phyloP scores from a whole-genome alignment of 169 alveolate species.

The Babesia ovis region DNA sequence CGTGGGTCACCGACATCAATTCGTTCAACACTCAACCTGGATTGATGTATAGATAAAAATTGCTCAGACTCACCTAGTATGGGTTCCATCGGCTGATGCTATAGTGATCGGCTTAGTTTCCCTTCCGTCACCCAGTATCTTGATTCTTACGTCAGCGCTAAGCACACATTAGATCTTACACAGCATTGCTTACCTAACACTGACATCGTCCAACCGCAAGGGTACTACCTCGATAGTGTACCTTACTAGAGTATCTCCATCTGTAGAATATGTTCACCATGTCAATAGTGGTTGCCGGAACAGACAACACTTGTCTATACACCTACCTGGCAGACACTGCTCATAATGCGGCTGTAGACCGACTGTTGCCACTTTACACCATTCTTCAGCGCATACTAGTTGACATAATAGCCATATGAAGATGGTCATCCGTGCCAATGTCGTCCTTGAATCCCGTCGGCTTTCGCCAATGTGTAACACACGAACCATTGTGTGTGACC shows the following conservation, averaged over 20 bases:
- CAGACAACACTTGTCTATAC: background rate
- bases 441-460: background rate
- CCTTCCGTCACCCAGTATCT: constrained; percentile 74
- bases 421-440: background rate
- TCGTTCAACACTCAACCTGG: constrained; percentile 72
- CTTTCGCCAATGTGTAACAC: constrained; percentile 16
- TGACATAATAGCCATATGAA: constrained; percentile 5
- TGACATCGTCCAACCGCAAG: constrained; percentile 73
- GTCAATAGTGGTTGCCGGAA: background rate
- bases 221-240: constrained; percentile 84
- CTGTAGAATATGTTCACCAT: constrained; percentile 22
- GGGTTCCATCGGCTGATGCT: constrained; percentile 50
- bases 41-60: background rate
- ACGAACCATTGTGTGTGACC: constrained; percentile 9
- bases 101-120: constrained; percentile 77
- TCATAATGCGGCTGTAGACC: constrained; percentile 84
- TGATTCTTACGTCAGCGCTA: constrained; percentile 83
- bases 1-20: constrained; percentile 83
- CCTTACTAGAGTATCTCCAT: constrained; percentile 78
- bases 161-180: constrained; percentile 49
- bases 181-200: constrained; percentile 75
- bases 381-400: constrained; percentile 66
- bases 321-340: constrained; percentile 80
- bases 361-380: constrained; percentile 86
- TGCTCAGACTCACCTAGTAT: constrained; percentile 55